phyloP scores from a whole-genome alignment of 352 stramenopile genomes.

The Pythium utonaiense region DNA sequence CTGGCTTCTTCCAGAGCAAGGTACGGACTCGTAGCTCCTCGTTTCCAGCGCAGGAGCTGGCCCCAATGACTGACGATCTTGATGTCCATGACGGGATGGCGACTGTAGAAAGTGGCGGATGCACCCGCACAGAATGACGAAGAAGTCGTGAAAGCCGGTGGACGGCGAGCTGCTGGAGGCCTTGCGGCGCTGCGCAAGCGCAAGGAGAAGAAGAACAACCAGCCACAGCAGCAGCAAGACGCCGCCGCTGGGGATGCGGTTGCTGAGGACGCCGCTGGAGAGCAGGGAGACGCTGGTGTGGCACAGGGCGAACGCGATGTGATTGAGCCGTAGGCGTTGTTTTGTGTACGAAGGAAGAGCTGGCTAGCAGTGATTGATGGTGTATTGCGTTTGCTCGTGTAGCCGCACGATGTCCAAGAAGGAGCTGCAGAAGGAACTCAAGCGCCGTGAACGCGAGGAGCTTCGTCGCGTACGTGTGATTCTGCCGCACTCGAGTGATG shows the following conservation, averaged over 20 bases:
- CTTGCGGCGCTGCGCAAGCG: slow-evolving; percentile 60
- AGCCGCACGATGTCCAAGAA: slow-evolving; percentile 62
- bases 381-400: neutral
- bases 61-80: neutral
- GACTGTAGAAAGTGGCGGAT: slow-evolving; percentile 23
- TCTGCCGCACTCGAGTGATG: too few relatives aligned
- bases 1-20: slow-evolving; percentile 52
- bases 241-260: neutral
- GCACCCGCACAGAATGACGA: slow-evolving; percentile 24
- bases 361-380: neutral
- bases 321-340: slow-evolving; percentile 39
- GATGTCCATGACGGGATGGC: too few relatives aligned
- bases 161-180: slow-evolving; percentile 34
- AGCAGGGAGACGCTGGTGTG: neutral
- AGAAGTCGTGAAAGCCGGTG: slow-evolving; percentile 31
- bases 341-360: neutral
- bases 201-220: slow-evolving; percentile 54
- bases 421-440: slow-evolving; percentile 75
- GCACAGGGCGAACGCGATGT: slow-evolving; percentile 14
- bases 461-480: slow-evolving; percentile 53
- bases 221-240: slow-evolving; percentile 3
- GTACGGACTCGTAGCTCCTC: slow-evolving; percentile 12
- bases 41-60: neutral
- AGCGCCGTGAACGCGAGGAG: slow-evolving; percentile 70
- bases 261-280: neutral